phyloP scores from a whole-genome alignment of 1,284 basidiomycete species.

The Sanguinoderma infundibulare region DNA sequence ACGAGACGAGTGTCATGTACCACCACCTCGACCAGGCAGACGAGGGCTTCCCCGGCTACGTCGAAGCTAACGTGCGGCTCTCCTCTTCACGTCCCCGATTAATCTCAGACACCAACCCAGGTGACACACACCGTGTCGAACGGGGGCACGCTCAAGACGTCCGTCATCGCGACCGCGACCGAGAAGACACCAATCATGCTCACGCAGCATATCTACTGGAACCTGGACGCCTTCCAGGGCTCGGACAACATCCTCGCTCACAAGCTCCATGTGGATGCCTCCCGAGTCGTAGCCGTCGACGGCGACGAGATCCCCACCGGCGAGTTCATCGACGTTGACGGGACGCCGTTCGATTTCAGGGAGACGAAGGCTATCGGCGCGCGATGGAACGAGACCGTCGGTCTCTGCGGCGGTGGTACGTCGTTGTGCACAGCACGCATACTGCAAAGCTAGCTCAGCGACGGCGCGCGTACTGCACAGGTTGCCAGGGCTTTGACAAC shows the following conservation, averaged over 20 bases:
- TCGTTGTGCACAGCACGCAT: neutral
- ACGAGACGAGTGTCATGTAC: conserved; percentile 51
- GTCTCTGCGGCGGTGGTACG: conserved; percentile 44
- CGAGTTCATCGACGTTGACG: conserved; percentile 43
- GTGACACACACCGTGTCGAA: conserved; percentile 54
- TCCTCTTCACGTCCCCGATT: neutral
- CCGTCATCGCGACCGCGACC: conserved; percentile 50
- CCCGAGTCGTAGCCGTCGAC: conserved; percentile 49
- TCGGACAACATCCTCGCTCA: conserved; percentile 50
- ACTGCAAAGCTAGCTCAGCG: neutral
- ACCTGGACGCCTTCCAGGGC: conserved; percentile 59
- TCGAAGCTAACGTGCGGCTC: conserved; percentile 46
- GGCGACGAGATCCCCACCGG: conserved; percentile 55
- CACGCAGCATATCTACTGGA: conserved; percentile 62
- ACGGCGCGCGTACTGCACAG: neutral
- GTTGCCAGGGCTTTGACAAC: conserved; percentile 28
- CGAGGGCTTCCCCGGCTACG: conserved; percentile 59
- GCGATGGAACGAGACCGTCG: conserved; percentile 46
- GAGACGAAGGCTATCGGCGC: conserved; percentile 43
- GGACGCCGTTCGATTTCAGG: conserved; percentile 52
- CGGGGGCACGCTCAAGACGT: conserved; percentile 49
- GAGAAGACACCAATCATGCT: conserved; percentile 63
- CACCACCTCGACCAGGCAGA: conserved; percentile 53
- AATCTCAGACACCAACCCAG: conserved; percentile 30
- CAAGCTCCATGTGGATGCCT: conserved; percentile 46